These are phyloP conservation scores for Ascochyta koolunga DNA, from an alignment of 2,329 filamentous ascomycete genomes.

Conservation along the genomic window DNA sequence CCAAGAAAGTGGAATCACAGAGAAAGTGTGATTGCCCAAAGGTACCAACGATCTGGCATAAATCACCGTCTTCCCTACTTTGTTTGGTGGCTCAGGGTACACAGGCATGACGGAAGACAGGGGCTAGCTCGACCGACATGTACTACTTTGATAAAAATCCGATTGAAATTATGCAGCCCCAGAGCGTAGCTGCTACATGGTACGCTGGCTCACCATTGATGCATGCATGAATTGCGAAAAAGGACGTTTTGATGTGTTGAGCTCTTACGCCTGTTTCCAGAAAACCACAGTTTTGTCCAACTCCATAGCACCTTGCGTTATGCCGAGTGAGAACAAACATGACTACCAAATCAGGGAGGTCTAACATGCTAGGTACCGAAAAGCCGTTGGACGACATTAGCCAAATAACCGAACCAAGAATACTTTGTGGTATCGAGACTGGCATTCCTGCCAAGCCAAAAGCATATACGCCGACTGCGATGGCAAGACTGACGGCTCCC, in stretches of 20 bases:
- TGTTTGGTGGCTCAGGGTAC: background rate
- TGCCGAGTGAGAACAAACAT: background rate
- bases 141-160: background rate
- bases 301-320: background rate
- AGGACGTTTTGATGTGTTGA: too few species aligned
- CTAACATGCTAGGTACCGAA: slow-evolving; percentile 1
- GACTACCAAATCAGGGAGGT: too few species aligned
- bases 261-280: too few species aligned
- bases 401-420: slow-evolving; percentile 22
- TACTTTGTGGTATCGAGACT: slow-evolving; percentile 14
- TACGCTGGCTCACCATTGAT: too few species aligned
- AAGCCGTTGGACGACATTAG: slow-evolving; percentile 24
- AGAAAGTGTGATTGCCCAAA: background rate
- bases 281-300: too few species aligned
- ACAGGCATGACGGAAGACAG: background rate
- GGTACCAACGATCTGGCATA: background rate
- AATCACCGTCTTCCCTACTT: background rate
- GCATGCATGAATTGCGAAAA: too few species aligned
- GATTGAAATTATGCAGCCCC: too few species aligned
- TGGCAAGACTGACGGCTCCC: slow-evolving; percentile 61
- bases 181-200: too few species aligned
- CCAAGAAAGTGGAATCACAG: background rate
- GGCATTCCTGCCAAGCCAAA: slow-evolving; percentile 41
- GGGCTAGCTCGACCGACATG: background rate
- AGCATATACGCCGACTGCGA: slow-evolving; percentile 45